Evolutionary conservation across 768 basidiomycete species (phyloP).

Genomic region (Gymnopilus junonius): DNA sequence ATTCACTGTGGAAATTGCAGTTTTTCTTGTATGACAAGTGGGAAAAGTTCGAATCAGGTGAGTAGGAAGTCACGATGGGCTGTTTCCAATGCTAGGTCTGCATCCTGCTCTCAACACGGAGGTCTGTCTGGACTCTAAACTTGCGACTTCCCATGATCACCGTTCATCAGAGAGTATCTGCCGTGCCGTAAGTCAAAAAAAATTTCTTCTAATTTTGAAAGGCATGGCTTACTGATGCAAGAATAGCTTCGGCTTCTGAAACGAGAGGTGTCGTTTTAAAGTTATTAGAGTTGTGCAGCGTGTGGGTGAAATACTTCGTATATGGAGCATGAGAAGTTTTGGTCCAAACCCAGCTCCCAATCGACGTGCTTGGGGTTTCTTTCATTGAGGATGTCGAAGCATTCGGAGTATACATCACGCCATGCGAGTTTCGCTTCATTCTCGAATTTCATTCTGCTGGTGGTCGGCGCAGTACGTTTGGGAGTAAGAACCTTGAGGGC

Average conservation of each 20-base stretch:
- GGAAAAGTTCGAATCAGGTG: not conserved
- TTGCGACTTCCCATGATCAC: conserved; percentile 4
- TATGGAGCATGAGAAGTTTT: not conserved
- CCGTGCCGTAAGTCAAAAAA: not conserved
- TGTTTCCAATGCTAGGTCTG: not conserved
- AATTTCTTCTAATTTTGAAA: not conserved
- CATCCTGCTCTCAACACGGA: not conserved
- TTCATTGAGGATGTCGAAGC: not conserved
- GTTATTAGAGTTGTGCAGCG: not conserved
- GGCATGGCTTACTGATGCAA: not conserved
- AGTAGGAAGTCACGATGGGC: not conserved
- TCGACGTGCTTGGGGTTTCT: not conserved
- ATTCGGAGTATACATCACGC: not conserved
- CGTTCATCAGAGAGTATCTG: not conserved
- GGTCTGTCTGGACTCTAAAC: not conserved
- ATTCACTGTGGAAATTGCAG: not conserved
- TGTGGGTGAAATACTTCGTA: not conserved
- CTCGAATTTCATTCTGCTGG: not conserved
- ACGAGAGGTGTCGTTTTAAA: not conserved
- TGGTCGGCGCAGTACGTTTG: not conserved
- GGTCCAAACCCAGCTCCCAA: not conserved
- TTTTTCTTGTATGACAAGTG: not conserved
- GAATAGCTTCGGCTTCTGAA: not conserved
- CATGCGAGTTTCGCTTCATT: not conserved
- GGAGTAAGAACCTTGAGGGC: not conserved